Percentiles rank a stretch among this genome's conserved stretches.
Evolutionary conservation across 2,329 filamentous ascomycete genomes (phyloP).

Genomic region (Saccharata proteae): DNA sequence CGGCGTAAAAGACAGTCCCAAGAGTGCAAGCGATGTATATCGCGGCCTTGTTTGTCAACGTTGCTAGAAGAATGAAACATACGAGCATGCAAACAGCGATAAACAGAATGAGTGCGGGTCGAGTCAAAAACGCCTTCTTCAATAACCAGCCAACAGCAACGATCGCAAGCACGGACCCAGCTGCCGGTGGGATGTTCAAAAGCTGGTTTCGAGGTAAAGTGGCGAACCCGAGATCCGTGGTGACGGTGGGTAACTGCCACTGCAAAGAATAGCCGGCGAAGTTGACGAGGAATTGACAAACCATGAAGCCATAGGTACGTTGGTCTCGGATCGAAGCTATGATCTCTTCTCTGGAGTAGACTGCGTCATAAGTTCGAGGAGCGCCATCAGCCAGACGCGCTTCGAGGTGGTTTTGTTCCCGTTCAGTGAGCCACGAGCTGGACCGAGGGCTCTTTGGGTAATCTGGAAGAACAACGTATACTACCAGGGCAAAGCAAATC

Average conservation of each 20-base stretch:
- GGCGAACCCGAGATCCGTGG: slow-evolving; percentile 31
- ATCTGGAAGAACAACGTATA: slow-evolving; percentile 32
- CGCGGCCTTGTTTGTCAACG: slow-evolving; percentile 24
- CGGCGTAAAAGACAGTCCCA: slow-evolving; percentile 31
- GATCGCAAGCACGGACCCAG: slow-evolving; percentile 27
- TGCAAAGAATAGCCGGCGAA: slow-evolving; percentile 30
- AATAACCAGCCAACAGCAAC: slow-evolving; percentile 31
- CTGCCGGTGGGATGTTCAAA: slow-evolving; percentile 35
- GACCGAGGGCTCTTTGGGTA: slow-evolving; percentile 31
- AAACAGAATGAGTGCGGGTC: slow-evolving; percentile 29
- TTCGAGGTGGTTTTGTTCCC: slow-evolving; percentile 31
- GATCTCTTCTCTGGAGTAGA: slow-evolving; percentile 25
- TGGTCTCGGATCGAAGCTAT: slow-evolving; percentile 22
- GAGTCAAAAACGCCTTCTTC: slow-evolving; percentile 26
- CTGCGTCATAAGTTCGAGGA: slow-evolving; percentile 24
- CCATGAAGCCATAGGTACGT: slow-evolving; percentile 26
- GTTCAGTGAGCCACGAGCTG: slow-evolving; percentile 23
- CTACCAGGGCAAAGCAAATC: slow-evolving; percentile 26
- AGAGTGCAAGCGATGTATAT: slow-evolving; percentile 35
- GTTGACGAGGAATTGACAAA: slow-evolving; percentile 27
- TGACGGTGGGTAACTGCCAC: slow-evolving; percentile 32
- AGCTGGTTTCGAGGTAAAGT: slow-evolving; percentile 32
- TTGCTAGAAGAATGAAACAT: slow-evolving; percentile 33
- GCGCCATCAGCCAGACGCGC: slow-evolving; percentile 27
- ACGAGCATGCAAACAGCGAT: slow-evolving; percentile 29